Conservation (phyloP, 768 basidiomycete species). For the Pisolithus orientalis region DNA sequence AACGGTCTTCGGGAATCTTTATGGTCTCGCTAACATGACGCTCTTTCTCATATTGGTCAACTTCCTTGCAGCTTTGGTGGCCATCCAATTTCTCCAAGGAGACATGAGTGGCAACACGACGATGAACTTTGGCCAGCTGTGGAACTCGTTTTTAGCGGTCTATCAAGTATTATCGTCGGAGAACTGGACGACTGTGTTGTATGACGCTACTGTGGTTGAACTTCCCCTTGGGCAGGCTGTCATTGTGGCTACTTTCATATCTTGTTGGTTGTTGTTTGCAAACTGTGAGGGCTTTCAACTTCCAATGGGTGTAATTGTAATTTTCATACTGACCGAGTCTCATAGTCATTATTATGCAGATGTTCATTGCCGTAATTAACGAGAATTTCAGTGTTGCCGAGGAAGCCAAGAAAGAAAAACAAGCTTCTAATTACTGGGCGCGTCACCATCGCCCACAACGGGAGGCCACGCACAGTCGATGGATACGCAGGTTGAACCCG, state of each 20-base stretch:
- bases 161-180: slow-evolving; percentile 92
- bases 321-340: background rate
- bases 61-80: slow-evolving; percentile 76
- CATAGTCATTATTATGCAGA: slow-evolving; percentile 82
- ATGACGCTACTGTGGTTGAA: slow-evolving; percentile 57
- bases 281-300: slow-evolving; percentile 58
- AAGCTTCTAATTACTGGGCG: slow-evolving; percentile 65
- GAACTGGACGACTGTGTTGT: slow-evolving; percentile 84
- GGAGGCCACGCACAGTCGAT: slow-evolving; percentile 37
- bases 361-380: slow-evolving; percentile 97
- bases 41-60: slow-evolving; percentile 86
- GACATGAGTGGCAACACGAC: slow-evolving; percentile 50
- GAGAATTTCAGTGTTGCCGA: slow-evolving; percentile 94
- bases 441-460: slow-evolving; percentile 48
- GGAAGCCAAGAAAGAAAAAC: slow-evolving; percentile 78
- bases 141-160: slow-evolving; percentile 78
- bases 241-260: slow-evolving; percentile 65
- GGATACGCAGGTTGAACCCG: slow-evolving; percentile 77
- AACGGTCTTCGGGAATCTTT: slow-evolving; percentile 88
- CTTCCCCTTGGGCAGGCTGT: slow-evolving; percentile 58
- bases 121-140: slow-evolving; percentile 78
- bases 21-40: slow-evolving; percentile 86
- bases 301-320: background rate
- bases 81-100: slow-evolving; percentile 80
- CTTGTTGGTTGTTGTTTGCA: slow-evolving; percentile 84